phyloP scores from a whole-genome alignment of 305 asterid species.

The Fraxinus velutina region DNA sequence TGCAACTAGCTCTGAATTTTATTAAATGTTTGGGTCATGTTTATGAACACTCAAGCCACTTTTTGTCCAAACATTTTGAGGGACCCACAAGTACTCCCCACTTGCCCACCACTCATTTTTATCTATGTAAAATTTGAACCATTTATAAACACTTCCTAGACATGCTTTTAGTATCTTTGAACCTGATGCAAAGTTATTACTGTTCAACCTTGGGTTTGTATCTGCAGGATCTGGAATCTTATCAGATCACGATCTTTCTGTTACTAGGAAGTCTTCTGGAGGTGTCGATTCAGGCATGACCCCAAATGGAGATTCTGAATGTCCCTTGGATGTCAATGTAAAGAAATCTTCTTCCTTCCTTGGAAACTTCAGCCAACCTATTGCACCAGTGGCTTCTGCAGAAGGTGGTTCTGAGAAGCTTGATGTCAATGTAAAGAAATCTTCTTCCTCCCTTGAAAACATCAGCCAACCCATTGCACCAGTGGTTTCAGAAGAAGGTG shows the following conservation, averaged over 20 bases:
- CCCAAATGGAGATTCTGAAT: conserved; percentile 30
- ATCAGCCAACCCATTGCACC: conserved; percentile 29
- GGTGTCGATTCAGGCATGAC: conserved; percentile 28
- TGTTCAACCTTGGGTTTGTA: conserved; percentile 22
- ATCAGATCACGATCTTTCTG: conserved; percentile 25
- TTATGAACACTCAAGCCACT: background rate
- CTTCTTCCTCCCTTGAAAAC: conserved; percentile 25
- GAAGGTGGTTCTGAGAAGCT: conserved; percentile 37
- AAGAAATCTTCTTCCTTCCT: conserved; percentile 26
- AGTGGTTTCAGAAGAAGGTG: conserved; percentile 29
- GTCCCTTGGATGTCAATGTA: conserved; percentile 22
- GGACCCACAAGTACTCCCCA: background rate
- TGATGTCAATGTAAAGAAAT: conserved; percentile 26
- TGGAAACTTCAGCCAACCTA: conserved; percentile 29
- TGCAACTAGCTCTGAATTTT: background rate
- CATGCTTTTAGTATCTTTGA: conserved; percentile 3
- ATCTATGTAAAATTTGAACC: background rate
- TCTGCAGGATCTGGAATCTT: conserved; percentile 36
- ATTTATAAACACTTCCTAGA: background rate
- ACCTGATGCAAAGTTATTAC: conserved; percentile 19
- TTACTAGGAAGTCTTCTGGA: conserved; percentile 26
- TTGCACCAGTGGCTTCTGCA: conserved; percentile 25
- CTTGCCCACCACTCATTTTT: background rate
- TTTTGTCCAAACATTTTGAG: background rate
- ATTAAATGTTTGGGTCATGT: background rate